Conservation (phyloP, 495 filamentous ascomycete species). For the Apodospora peruviana region DNA sequence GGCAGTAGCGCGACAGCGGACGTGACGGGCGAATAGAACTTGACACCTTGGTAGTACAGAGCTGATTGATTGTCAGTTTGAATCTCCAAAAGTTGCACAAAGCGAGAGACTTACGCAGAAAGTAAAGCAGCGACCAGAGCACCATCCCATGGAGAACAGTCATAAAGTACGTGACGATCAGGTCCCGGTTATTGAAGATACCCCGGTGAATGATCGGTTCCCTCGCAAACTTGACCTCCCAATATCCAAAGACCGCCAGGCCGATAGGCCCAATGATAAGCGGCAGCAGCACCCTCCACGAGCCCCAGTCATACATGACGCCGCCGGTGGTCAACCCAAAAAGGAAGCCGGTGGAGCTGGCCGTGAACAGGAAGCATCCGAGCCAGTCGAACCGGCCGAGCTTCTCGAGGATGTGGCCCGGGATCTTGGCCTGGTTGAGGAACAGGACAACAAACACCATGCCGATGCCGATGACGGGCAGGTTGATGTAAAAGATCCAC, state of each 20-base stretch:
- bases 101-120: background rate
- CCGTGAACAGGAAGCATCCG: slow-evolving; percentile 49
- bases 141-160: slow-evolving; percentile 46
- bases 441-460: slow-evolving; percentile 34
- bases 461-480: slow-evolving; percentile 36
- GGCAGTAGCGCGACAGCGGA: slow-evolving; percentile 56
- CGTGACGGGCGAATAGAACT: slow-evolving; percentile 46
- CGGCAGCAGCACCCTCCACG: slow-evolving; percentile 49
- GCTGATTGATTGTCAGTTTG: slow-evolving; percentile 52
- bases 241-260: slow-evolving; percentile 37
- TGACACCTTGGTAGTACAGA: slow-evolving; percentile 59
- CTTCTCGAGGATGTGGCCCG: slow-evolving; percentile 35
- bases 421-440: slow-evolving; percentile 27
- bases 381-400: slow-evolving; percentile 52
- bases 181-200: slow-evolving; percentile 38
- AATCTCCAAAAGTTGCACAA: background rate
- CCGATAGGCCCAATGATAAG: slow-evolving; percentile 42
- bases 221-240: slow-evolving; percentile 40
- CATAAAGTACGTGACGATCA: slow-evolving; percentile 27
- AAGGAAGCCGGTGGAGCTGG: slow-evolving; percentile 37
- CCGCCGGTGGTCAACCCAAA: slow-evolving; percentile 50
- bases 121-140: slow-evolving; percentile 30
- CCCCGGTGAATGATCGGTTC: slow-evolving; percentile 37
- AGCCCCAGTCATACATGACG: slow-evolving; percentile 45
- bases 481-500: slow-evolving; percentile 43